Evolutionary conservation across 768 basidiomycete species (phyloP).

Genomic region (Boletus subcaerulescens): DNA sequence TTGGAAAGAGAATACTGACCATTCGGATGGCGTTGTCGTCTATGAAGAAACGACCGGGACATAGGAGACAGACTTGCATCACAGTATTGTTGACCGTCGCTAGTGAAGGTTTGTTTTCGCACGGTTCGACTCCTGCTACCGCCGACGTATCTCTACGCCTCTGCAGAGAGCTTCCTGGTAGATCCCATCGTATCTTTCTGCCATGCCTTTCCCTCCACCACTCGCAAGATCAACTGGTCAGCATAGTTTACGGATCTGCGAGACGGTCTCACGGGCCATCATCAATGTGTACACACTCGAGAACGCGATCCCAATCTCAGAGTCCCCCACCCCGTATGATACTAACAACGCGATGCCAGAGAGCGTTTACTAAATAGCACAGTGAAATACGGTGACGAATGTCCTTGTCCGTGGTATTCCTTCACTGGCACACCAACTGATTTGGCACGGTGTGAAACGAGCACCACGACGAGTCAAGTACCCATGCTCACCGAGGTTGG

Average conservation of each 20-base stretch:
- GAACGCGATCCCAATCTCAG: neutral
- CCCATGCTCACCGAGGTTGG: too few species aligned
- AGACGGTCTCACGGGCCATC: slow-evolving; percentile 5
- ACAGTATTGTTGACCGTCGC: neutral
- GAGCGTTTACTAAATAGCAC: slow-evolving; percentile 11
- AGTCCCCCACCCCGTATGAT: slow-evolving; percentile 1
- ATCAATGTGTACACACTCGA: slow-evolving; percentile 3
- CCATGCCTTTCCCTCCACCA: slow-evolving; percentile 11
- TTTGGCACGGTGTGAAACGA: too few species aligned
- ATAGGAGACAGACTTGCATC: slow-evolving; percentile 21
- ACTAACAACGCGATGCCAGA: slow-evolving; percentile 12
- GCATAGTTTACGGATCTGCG: neutral
- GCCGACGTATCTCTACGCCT: too few species aligned
- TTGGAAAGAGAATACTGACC: slow-evolving; percentile 12
- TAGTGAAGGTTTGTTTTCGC: neutral
- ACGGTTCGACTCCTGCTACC: slow-evolving; percentile 8
- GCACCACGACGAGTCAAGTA: too few species aligned
- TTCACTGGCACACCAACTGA: neutral
- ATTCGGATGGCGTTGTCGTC: slow-evolving; percentile 2
- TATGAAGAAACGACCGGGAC: slow-evolving; percentile 18
- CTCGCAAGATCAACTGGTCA: slow-evolving; percentile 9
- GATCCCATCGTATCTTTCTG: neutral
- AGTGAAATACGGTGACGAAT: neutral
- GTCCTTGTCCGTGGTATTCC: neutral
- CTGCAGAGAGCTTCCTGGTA: too few species aligned